Evolutionary conservation across 1,284 basidiomycete species (phyloP), one percentile per base, ranked within the genome.

Genomic region (Caloboletus firmus): DNA sequence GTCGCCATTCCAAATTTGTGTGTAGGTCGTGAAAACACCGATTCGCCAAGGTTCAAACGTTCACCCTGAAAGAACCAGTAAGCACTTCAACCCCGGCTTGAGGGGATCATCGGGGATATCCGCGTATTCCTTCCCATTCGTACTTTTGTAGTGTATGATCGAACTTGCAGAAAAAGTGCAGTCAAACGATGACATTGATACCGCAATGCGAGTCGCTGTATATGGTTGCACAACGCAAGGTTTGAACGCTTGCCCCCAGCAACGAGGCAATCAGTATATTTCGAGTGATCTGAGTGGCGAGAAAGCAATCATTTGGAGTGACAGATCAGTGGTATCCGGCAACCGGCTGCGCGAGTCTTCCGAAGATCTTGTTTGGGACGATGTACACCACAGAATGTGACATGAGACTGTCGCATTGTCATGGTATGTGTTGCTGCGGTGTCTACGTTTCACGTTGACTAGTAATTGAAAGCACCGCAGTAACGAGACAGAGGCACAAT

Each of bases 321-420:
- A 13, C 20, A 17, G 50, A 13, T 13, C 26, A 28, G 24, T 9
- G 13, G 44, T 7, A 13, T 24, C 7, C 22, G 30, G 20, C 22
- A 12, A 28, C 20, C n/a, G 40, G 28, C 10, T 55, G 30, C 11
- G 32, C 37, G 22, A 22, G 37, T 20, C 32, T 40, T 4, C 24
- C n/a, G 7, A n/a, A 8, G 26, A 8, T 28, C 4, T 28, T 28
- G 26, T 28, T 28, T 28, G 26, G 26, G 12, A 9, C 8, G 15
- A 3, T 34, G 31, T 17, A 45, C 11, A 43, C 20, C 8, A 20
- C 18, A 7, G 18, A 45, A 18, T 34, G 36, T 13, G 37, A 51
- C 43, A 51, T 17, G 39, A 56, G 43, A 39, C 20, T 22, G 26
- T 28, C 57, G 36, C 42, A 55, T 39, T 49, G 20, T 24, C 26